Percentiles rank a stretch among this genome's conserved stretches.
These are phyloP conservation scores for Elsinoe ampelina DNA, from an alignment of 2,329 filamentous ascomycete species.

Conservation along the genomic window DNA sequence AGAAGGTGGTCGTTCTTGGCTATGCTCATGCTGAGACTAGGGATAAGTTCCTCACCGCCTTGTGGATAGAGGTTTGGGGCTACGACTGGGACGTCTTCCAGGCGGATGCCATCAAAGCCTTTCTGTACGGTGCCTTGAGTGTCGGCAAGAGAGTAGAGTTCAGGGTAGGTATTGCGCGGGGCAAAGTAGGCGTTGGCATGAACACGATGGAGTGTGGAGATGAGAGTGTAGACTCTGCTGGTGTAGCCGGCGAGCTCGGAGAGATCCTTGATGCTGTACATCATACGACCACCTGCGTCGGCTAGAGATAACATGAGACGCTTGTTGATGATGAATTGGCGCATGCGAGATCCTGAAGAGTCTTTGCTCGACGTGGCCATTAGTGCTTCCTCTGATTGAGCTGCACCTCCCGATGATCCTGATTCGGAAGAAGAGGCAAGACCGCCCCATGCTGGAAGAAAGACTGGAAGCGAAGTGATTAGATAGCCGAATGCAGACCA, in stretches of 20 bases:
- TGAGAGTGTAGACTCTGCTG: conserved; percentile 87
- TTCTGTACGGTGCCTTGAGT: conserved; percentile 89
- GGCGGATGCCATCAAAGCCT: conserved; percentile 85
- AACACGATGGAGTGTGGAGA: conserved; percentile 86
- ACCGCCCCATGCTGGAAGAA: conserved; percentile 89
- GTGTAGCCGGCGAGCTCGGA: conserved; percentile 94
- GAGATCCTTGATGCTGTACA: conserved; percentile 98
- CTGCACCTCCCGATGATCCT: conserved; percentile 28
- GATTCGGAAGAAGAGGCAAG: conserved; percentile 45
- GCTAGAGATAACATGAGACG: conserved; percentile 94
- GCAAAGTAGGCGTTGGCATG: conserved; percentile 82
- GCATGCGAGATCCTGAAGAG: conserved; percentile 56
- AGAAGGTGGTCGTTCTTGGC: conserved; percentile 85
- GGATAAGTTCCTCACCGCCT: conserved; percentile 83
- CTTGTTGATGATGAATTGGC: conserved; percentile 98
- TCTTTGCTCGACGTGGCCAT: conserved; percentile 6
- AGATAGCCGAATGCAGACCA: conserved; percentile 98
- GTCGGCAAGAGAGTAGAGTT: conserved; percentile 82
- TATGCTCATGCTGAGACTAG: conserved; percentile 80
- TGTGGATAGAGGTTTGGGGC: conserved; percentile 81
- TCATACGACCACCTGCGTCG: conserved; percentile 94
- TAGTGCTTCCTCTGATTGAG: conserved; percentile 12
- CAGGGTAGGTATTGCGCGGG: conserved; percentile 55
- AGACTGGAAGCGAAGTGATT: conserved; percentile 83
- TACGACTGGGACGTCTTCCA: conserved; percentile 88